Evolutionary conservation across 225 moss, liverwort and hornwort species (phyloP).

Genomic region (Pseudoscleropodium purum): DNA sequence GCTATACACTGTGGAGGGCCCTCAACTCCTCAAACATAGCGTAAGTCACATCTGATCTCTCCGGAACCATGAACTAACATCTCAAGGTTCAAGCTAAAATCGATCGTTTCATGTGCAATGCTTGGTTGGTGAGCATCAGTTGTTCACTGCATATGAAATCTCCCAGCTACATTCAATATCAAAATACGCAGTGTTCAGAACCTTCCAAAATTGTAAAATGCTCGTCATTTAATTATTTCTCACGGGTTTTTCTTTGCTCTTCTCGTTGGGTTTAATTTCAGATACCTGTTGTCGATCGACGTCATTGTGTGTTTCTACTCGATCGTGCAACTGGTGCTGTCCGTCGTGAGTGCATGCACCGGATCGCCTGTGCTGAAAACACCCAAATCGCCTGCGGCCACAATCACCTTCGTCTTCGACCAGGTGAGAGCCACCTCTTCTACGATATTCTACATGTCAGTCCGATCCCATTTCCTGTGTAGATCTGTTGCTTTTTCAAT

Average conservation of each 20-base stretch:
- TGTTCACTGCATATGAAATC: not conserved
- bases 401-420: not conserved
- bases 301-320: slow-evolving; percentile 17
- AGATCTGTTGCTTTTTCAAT: not conserved
- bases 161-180: not conserved
- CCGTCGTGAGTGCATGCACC: not conserved
- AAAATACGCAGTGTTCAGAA: not conserved
- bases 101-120: not conserved
- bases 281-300: slow-evolving; percentile 15
- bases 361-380: not conserved
- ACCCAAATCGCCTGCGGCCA: not conserved
- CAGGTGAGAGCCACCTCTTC: not conserved
- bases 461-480: not conserved
- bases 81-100: too few relatives aligned
- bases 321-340: slow-evolving; percentile 13
- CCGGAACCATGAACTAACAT: not conserved
- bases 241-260: not conserved
- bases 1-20: not conserved
- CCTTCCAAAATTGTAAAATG: not conserved
- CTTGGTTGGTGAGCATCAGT: not conserved
- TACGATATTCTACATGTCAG: too few relatives aligned
- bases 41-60: not conserved
- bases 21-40: not conserved
- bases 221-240: not conserved
- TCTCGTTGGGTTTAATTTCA: not conserved